Evolutionary conservation across 225 moss, liverwort and hornwort species (phyloP).

Genomic region (Marchantia paleacea): DNA sequence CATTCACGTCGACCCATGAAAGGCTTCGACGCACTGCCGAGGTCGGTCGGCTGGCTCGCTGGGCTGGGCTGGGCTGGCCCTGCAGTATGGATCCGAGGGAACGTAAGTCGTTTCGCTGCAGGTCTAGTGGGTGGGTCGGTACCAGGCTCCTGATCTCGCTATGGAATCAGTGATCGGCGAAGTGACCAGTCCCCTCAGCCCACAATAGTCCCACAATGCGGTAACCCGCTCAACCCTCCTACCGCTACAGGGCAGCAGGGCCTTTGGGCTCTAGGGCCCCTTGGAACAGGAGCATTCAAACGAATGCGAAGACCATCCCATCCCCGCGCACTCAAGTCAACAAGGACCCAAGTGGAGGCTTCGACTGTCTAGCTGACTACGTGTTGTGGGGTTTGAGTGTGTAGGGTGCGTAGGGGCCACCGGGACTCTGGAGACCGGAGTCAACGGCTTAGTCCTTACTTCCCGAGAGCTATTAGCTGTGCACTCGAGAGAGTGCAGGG

Average conservation of each 20-base stretch:
- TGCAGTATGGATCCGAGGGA: background rate
- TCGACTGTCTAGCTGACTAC: background rate
- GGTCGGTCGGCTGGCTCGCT: background rate
- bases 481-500: background rate
- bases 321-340: background rate
- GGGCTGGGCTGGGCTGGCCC: background rate
- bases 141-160: background rate
- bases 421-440: background rate
- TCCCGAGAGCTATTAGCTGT: background rate
- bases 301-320: background rate
- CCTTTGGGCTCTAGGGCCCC: background rate
- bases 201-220: too few species aligned
- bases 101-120: background rate
- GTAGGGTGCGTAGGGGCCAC: background rate
- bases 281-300: background rate
- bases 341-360: background rate
- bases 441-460: background rate
- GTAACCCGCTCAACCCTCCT: background rate
- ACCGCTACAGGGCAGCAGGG: background rate
- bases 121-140: background rate
- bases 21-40: background rate
- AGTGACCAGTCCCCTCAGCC: background rate
- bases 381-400: too few species aligned
- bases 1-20: background rate
- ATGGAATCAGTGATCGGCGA: background rate